Percentiles rank a stretch among this genome's conserved stretches.
phyloP scores from a whole-genome alignment of 805 yeast species.

The Saccharomycopsis vini region DNA sequence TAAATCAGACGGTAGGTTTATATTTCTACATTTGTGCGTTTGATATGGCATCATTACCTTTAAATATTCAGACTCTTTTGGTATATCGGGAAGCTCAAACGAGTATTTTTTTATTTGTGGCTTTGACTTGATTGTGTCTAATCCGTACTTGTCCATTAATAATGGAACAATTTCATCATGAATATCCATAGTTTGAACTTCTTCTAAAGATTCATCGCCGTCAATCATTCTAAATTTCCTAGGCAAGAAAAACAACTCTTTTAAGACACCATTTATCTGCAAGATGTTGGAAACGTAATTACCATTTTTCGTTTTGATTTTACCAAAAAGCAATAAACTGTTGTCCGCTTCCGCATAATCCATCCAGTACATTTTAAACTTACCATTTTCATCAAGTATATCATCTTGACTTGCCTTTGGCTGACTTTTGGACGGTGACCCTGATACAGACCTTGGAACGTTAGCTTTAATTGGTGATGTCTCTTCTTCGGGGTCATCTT shows the following conservation, averaged over 20 bases:
- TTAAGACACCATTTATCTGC: slow-evolving; percentile 58
- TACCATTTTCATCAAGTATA: slow-evolving; percentile 33
- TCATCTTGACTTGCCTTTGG: slow-evolving; percentile 17
- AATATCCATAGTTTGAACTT: slow-evolving; percentile 52
- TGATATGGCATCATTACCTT: slow-evolving; percentile 69
- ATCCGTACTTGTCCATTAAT: slow-evolving; percentile 51
- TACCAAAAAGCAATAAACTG: slow-evolving; percentile 70
- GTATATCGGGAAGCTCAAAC: slow-evolving; percentile 75
- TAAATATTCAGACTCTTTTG: slow-evolving; percentile 70
- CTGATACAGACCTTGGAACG: background rate
- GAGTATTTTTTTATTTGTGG: slow-evolving; percentile 75
- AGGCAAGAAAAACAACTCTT: slow-evolving; percentile 76
- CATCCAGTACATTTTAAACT: slow-evolving; percentile 77
- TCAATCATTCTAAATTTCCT: slow-evolving; percentile 26
- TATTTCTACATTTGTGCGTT: slow-evolving; percentile 44
- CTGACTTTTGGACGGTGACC: background rate
- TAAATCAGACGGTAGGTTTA: slow-evolving; percentile 49
- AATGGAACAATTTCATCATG: slow-evolving; percentile 68
- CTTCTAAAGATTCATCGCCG: slow-evolving; percentile 23
- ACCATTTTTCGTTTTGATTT: slow-evolving; percentile 46
- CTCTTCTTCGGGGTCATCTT: slow-evolving; percentile 5
- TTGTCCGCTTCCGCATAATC: slow-evolving; percentile 77
- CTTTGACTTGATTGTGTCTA: slow-evolving; percentile 56
- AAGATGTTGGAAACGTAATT: slow-evolving; percentile 63
- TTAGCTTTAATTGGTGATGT: slow-evolving; percentile 22